phyloP scores from a whole-genome alignment of 2,329 filamentous ascomycete species.

The Knufia petricola region DNA sequence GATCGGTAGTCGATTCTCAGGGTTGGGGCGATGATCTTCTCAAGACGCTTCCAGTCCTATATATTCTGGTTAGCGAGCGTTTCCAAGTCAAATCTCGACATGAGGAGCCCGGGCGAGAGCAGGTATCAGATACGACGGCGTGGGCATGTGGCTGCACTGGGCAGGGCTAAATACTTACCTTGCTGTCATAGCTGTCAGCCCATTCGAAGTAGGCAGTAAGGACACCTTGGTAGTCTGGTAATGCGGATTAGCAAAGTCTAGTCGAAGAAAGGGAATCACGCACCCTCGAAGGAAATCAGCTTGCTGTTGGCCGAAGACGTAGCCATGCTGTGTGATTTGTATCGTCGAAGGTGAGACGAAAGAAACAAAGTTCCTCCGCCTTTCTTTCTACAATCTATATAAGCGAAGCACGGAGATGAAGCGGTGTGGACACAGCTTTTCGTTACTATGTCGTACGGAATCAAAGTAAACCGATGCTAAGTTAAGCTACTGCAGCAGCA shows the following conservation, averaged over 20 bases:
- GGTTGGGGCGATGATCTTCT: constrained; percentile 37
- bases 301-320: constrained; percentile 18
- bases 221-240: constrained; percentile 21
- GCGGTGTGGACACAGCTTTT: constrained; percentile 1
- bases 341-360: not conserved
- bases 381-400: not conserved
- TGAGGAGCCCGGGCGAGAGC: too few relatives aligned
- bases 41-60: constrained; percentile 34
- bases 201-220: constrained; percentile 31
- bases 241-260: too few relatives aligned
- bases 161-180: constrained; percentile 25
- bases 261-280: not conserved
- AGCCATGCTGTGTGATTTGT: not conserved
- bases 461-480: constrained; percentile 1
- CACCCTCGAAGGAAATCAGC: constrained; percentile 20
- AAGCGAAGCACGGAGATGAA: not conserved
- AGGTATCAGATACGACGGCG: too few relatives aligned
- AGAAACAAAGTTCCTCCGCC: not conserved
- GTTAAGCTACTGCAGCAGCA: constrained; percentile 1
- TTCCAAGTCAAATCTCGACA: too few relatives aligned
- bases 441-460: not conserved
- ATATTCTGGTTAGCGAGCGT: not conserved
- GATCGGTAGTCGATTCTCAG: constrained; percentile 62
- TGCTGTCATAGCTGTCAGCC: constrained; percentile 37
- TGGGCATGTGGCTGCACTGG: too few relatives aligned